phyloP scores from a whole-genome alignment of 2,329 filamentous ascomycete genomes.

The Trichoderma hamatum region DNA sequence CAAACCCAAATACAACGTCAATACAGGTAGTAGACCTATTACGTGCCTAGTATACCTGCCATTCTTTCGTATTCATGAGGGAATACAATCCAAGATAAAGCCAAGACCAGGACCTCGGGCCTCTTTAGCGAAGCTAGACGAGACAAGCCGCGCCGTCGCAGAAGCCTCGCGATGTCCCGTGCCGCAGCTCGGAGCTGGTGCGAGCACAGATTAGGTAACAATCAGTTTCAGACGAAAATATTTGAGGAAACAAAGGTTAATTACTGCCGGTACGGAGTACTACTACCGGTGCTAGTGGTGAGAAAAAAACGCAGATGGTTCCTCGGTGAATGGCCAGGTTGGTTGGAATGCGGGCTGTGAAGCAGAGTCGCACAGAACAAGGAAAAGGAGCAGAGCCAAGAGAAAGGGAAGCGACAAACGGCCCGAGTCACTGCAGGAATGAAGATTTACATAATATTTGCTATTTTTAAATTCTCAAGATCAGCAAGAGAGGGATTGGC shows the following conservation, averaged over 20 bases:
- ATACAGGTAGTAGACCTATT: too few species aligned
- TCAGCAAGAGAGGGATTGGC: neutral
- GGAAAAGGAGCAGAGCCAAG: neutral
- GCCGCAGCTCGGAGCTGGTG: neutral
- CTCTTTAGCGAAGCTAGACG: constrained; percentile 3
- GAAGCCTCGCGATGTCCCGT: neutral
- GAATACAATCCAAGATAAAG: neutral
- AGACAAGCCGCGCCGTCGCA: neutral
- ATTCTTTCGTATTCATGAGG: neutral
- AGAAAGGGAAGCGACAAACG: neutral
- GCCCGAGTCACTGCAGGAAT: neutral
- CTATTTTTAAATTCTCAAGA: neutral
- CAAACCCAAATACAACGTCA: too few species aligned
- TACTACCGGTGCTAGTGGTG: too few species aligned
- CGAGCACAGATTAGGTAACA: neutral
- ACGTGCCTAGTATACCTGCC: too few species aligned
- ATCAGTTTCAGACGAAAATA: neutral
- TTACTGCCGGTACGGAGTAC: too few species aligned
- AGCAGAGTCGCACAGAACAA: neutral
- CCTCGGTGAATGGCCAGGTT: neutral
- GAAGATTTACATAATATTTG: neutral
- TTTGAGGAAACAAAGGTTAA: neutral
- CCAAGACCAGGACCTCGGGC: neutral
- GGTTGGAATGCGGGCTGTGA: neutral
- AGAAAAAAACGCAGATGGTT: neutral